Percentiles rank a stretch among this genome's conserved stretches.
These are phyloP conservation scores for Paspalum vaginatum DNA, from an alignment of 176 grass and related monocot genomes.

Conservation along the genomic window DNA sequence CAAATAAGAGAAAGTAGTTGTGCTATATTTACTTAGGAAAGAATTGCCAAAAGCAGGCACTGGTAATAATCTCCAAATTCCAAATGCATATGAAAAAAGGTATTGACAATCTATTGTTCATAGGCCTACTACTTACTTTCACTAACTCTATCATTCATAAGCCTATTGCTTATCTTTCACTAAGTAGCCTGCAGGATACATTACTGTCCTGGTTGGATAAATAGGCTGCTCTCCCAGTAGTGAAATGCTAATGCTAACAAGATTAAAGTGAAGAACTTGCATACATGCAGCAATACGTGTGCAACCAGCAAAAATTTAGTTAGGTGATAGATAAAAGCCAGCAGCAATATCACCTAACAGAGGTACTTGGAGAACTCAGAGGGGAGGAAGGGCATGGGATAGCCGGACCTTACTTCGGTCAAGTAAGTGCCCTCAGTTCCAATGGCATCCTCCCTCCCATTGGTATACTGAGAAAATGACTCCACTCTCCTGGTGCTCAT, in stretches of 20 bases:
- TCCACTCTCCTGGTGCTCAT: neutral
- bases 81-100: neutral
- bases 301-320: too few relatives aligned
- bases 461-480: neutral
- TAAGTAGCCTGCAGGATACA: neutral
- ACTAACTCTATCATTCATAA: constrained; percentile 4
- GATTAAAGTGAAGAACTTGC: too few relatives aligned
- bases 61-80: neutral
- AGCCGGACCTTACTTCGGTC: fast-evolving
- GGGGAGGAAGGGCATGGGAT: neutral
- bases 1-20: neutral
- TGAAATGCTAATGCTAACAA: too few relatives aligned
- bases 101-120: constrained; percentile 2
- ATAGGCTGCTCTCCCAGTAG: neutral
- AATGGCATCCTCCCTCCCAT: neutral
- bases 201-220: neutral
- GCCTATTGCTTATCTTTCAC: neutral
- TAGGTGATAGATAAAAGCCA: neutral
- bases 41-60: neutral
- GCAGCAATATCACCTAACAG: neutral
- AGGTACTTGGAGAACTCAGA: neutral
- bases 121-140: neutral
- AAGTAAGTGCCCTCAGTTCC: constrained; percentile 2
- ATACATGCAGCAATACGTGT: too few relatives aligned
- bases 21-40: neutral